Percentiles rank a stretch among this genome's conserved stretches.
Conservation (phyloP, 1,284 basidiomycete genomes). For the Cutaneotrichosporon sp. region DNA sequence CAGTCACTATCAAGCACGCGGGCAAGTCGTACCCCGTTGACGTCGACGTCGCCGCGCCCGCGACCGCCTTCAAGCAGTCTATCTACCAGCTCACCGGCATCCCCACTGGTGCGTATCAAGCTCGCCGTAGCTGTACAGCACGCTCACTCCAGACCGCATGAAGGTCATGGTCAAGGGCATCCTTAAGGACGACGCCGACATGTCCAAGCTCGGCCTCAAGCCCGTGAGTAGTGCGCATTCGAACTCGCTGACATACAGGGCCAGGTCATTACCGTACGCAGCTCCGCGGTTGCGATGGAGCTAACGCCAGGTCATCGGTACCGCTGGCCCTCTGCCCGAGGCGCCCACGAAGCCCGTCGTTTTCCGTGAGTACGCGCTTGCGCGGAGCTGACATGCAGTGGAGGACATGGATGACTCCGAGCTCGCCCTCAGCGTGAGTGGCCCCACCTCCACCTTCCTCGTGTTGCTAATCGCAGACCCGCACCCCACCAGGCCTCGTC, state of each 20-base stretch:
- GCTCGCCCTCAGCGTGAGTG: slow-evolving; percentile 73
- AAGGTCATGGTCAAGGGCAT: slow-evolving; percentile 96
- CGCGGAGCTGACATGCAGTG: slow-evolving; percentile 26
- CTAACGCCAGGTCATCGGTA: slow-evolving; percentile 81
- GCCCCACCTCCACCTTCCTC: neutral
- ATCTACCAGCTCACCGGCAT: slow-evolving; percentile 83
- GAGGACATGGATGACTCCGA: slow-evolving; percentile 83
- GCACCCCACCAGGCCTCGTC: slow-evolving; percentile 51
- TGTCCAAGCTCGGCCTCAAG: slow-evolving; percentile 79
- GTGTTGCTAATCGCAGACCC: slow-evolving; percentile 56
- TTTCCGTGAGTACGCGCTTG: slow-evolving; percentile 62
- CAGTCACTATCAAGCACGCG: slow-evolving; percentile 85
- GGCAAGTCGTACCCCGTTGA: slow-evolving; percentile 66
- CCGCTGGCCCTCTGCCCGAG: slow-evolving; percentile 86
- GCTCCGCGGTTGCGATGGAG: slow-evolving; percentile 39
- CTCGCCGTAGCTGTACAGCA: neutral
- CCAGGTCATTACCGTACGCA: slow-evolving; percentile 55
- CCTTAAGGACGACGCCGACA: slow-evolving; percentile 70
- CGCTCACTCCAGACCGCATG: slow-evolving; percentile 68
- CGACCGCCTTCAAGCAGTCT: slow-evolving; percentile 75
- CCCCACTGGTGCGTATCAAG: slow-evolving; percentile 56
- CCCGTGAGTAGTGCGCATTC: slow-evolving; percentile 57
- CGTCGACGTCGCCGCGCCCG: slow-evolving; percentile 60
- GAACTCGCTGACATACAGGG: slow-evolving; percentile 56
- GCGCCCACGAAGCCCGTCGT: slow-evolving; percentile 75